phyloP scores from a whole-genome alignment of 176 grass and related monocot species.

The Musa beccarii region DNA sequence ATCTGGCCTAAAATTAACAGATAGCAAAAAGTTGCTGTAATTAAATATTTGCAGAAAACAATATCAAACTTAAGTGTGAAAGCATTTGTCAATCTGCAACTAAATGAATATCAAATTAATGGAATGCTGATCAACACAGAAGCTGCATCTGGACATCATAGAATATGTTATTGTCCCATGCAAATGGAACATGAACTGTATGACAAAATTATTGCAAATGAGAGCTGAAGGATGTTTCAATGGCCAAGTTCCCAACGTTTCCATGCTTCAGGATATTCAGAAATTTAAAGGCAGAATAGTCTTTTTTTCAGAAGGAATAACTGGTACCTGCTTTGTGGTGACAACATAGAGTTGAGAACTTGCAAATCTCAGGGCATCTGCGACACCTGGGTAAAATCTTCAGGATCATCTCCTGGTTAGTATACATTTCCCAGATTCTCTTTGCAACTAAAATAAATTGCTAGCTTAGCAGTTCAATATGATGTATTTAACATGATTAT shows the following conservation, averaged over 20 bases:
- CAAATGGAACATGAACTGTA: background rate
- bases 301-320: background rate
- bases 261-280: background rate
- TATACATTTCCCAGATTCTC: slow-evolving; percentile 2
- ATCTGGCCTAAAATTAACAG: slow-evolving; percentile 50
- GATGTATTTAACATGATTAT: background rate
- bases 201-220: background rate
- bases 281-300: background rate
- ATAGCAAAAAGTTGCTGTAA: background rate
- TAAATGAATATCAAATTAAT: background rate
- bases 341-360: slow-evolving; percentile 84
- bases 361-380: slow-evolving; percentile 92
- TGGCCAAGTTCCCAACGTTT: background rate
- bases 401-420: slow-evolving; percentile 10
- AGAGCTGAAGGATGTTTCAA: background rate
- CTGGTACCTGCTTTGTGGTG: slow-evolving; percentile 84
- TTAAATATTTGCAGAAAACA: background rate
- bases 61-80: background rate
- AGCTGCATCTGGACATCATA: background rate
- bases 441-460: background rate
- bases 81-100: no score
- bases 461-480: background rate
- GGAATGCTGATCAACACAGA: no score
- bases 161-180: background rate
- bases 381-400: slow-evolving; percentile 88